Conservation (phyloP, 169 alveolate species). For the Plasmodium malariae region DNA sequence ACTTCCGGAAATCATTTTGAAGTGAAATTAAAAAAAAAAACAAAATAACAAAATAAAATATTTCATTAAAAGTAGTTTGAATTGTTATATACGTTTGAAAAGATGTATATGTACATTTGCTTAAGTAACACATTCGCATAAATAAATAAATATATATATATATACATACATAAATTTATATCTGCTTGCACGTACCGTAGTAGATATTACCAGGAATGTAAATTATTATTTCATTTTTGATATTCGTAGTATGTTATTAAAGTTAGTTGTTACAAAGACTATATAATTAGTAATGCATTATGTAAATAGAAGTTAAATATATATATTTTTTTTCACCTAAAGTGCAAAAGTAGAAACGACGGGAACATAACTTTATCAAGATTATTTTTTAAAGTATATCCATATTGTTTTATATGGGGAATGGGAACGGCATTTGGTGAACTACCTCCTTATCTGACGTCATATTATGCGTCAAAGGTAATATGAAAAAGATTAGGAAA, state of each 20-base stretch:
- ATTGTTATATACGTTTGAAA: neutral
- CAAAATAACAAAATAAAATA: constrained; percentile 20
- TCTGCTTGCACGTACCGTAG: neutral
- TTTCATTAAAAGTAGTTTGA: neutral
- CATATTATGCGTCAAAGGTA: constrained; percentile 92
- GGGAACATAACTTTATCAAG: constrained; percentile 54
- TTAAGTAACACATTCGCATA: too few relatives aligned
- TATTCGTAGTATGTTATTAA: too few relatives aligned
- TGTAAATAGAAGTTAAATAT: neutral
- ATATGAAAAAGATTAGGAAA: neutral
- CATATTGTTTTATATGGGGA: constrained; percentile 94
- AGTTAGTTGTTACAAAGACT: too few relatives aligned
- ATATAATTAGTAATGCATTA: neutral
- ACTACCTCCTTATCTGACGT: constrained; percentile 96
- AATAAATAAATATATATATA: neutral
- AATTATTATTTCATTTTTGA: neutral
- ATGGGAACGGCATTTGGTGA: constrained; percentile 96
- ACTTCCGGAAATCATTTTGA: constrained; percentile 78
- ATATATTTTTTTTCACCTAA: constrained; percentile 4
- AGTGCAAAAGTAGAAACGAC: constrained; percentile 47
- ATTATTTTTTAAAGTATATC: constrained; percentile 77
- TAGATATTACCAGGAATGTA: neutral
- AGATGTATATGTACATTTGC: neutral
- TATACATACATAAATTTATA: neutral
- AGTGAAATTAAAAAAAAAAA: constrained; percentile 11